phyloP scores from a whole-genome alignment of 2,329 filamentous ascomycete species.

The Hypoxylon sp. region DNA sequence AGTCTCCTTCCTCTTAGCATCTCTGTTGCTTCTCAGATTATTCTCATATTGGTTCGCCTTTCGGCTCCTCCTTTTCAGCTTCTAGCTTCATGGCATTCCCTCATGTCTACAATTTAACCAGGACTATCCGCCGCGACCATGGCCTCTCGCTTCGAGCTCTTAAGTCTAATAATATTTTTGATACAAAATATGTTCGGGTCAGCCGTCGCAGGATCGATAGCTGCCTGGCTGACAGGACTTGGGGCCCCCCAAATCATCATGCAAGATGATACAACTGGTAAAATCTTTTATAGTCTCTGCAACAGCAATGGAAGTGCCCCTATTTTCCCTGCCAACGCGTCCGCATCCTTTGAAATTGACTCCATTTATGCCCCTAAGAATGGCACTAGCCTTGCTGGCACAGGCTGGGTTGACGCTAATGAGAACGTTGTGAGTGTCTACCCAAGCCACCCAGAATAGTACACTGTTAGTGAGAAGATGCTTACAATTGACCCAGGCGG shows the following conservation, averaged over 20 bases:
- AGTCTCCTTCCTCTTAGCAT: not conserved
- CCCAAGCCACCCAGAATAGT: not conserved
- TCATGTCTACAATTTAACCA: not conserved
- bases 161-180: not conserved
- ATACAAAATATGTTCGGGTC: not conserved
- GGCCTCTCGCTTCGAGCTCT: not conserved
- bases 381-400: not conserved
- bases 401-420: not conserved
- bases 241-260: conserved; percentile 39
- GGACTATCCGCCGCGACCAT: not conserved
- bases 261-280: conserved; percentile 40
- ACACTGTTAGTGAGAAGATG: not conserved
- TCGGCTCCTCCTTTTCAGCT: not conserved
- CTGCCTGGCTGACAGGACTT: conserved; percentile 24
- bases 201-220: conserved; percentile 1
- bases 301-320: conserved; percentile 30
- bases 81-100: not conserved
- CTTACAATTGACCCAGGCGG: conserved; percentile 8
- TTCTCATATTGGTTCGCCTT: not conserved
- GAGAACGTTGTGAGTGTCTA: not conserved
- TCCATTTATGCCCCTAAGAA: not conserved
- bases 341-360: conserved; percentile 20
- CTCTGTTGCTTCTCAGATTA: not conserved
- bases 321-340: conserved; percentile 32
- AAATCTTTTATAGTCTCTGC: conserved; percentile 39